These are phyloP conservation scores for Volvariella surrecta DNA, from an alignment of 1,284 basidiomycete species.

Conservation along the genomic window DNA sequence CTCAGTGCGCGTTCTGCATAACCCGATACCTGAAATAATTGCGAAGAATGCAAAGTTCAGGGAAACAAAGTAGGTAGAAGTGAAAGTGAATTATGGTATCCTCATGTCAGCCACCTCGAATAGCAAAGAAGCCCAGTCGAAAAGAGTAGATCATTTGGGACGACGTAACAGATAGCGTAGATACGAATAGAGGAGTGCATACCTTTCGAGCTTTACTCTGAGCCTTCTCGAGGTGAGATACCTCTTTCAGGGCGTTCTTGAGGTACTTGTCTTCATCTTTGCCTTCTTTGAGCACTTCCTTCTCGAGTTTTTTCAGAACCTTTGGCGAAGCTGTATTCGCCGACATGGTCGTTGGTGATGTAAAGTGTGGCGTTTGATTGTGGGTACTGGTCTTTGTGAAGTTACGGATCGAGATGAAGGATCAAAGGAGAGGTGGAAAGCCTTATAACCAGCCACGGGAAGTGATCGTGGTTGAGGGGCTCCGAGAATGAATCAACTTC, in stretches of 20 bases:
- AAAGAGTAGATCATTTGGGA: too few species aligned
- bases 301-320: neutral
- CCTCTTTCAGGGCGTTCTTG: neutral
- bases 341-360: neutral
- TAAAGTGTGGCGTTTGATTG: too few species aligned
- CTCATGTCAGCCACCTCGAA: too few species aligned
- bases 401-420: too few species aligned
- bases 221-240: neutral
- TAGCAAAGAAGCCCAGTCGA: too few species aligned
- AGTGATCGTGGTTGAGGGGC: too few species aligned
- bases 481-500: too few species aligned
- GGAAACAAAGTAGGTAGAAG: neutral
- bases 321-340: neutral
- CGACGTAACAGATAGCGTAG: too few species aligned
- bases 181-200: too few species aligned
- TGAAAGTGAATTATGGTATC: neutral
- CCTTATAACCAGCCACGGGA: too few species aligned
- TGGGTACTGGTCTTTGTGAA: too few species aligned
- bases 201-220: neutral
- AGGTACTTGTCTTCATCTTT: neutral
- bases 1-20: neutral
- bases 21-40: neutral
- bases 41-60: neutral
- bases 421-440: too few species aligned
- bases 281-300: neutral